These are phyloP conservation scores for Seminavis robusta DNA, from an alignment of 108 stramenopile genomes.

Conservation along the genomic window DNA sequence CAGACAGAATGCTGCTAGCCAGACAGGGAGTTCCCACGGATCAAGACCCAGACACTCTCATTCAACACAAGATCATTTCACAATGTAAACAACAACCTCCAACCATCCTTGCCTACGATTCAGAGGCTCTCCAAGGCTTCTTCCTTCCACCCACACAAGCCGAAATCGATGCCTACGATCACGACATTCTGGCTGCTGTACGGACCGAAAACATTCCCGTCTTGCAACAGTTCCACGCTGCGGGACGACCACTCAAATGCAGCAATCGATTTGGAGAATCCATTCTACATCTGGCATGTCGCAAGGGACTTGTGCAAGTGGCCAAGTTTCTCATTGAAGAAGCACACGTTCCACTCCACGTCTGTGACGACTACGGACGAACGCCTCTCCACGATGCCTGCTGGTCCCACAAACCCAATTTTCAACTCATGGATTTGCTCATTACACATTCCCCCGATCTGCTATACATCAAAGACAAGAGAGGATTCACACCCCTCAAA, in stretches of 20 bases:
- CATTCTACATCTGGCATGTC: slow-evolving; percentile 63
- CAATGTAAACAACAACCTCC: too few species aligned
- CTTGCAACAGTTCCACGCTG: slow-evolving; percentile 32
- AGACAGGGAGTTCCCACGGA: too few species aligned
- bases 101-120: too few species aligned
- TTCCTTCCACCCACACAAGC: slow-evolving; percentile 30
- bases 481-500: slow-evolving; percentile 39
- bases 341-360: slow-evolving; percentile 15
- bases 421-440: slow-evolving; percentile 30
- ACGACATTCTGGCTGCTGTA: slow-evolving; percentile 52
- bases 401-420: slow-evolving; percentile 46
- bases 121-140: too few species aligned
- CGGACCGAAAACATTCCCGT: slow-evolving; percentile 48
- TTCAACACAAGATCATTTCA: too few species aligned
- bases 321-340: slow-evolving; percentile 44
- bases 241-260: slow-evolving; percentile 30
- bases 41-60: too few species aligned
- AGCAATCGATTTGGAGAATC: slow-evolving; percentile 66
- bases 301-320: slow-evolving; percentile 32
- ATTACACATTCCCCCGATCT: slow-evolving; percentile 27
- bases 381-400: slow-evolving; percentile 64
- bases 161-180: slow-evolving; percentile 49
- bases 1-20: too few species aligned
- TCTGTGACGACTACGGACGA: slow-evolving; percentile 54
- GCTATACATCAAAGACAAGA: slow-evolving; percentile 26